phyloP scores from a whole-genome alignment of 2,329 filamentous ascomycete species.

The Penicillium sp. region DNA sequence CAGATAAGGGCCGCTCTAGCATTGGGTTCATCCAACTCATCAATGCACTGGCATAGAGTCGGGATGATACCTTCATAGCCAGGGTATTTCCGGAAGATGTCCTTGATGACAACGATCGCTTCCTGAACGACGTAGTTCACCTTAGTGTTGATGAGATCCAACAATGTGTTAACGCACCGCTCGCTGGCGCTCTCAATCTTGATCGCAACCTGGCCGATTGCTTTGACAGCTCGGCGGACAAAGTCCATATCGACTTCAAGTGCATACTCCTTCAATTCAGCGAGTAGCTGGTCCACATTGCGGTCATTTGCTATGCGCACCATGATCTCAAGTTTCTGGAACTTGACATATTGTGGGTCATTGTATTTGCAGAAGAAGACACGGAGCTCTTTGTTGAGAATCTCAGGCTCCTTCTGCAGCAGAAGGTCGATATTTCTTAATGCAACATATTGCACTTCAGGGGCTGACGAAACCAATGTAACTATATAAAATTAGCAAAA shows the following conservation, averaged over 20 bases:
- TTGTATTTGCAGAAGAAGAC: slow-evolving; percentile 99
- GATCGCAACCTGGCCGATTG: slow-evolving; percentile 96
- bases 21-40: slow-evolving; percentile 91
- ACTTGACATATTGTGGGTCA: slow-evolving; percentile 94
- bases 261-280: slow-evolving; percentile 95
- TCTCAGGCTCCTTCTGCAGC: slow-evolving; percentile 92
- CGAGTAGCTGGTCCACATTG: slow-evolving; percentile 91
- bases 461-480: slow-evolving; percentile 89
- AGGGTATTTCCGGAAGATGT: slow-evolving; percentile 95
- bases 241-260: slow-evolving; percentile 99
- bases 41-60: slow-evolving; percentile 91
- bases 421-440: slow-evolving; percentile 93
- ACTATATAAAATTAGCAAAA: slow-evolving; percentile 55
- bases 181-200: slow-evolving; percentile 96
- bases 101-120: slow-evolving; percentile 97
- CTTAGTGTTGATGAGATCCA: slow-evolving; percentile 94
- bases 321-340: slow-evolving; percentile 98
- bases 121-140: slow-evolving; percentile 99
- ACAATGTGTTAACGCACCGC: slow-evolving; percentile 88
- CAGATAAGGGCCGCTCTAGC: slow-evolving; percentile 90
- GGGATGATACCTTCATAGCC: slow-evolving; percentile 98
- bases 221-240: slow-evolving; percentile 87
- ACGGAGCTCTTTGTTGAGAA: slow-evolving; percentile 92
- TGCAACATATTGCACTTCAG: slow-evolving; percentile 97
- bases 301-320: slow-evolving; percentile 96